These are phyloP conservation scores for Candida succiphila DNA, from an alignment of 805 yeast genomes.

Conservation along the genomic window DNA sequence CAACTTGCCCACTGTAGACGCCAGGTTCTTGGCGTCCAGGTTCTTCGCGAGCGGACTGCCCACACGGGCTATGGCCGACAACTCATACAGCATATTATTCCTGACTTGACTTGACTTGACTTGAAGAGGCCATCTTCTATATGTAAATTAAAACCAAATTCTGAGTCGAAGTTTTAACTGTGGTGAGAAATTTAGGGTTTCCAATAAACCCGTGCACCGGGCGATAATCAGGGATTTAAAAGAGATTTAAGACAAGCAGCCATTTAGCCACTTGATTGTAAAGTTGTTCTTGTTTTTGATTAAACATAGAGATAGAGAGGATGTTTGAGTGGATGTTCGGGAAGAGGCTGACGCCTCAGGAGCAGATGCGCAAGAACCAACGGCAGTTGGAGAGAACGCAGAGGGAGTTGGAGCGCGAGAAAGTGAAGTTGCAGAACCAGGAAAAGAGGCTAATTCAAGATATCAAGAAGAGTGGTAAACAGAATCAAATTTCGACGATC, in stretches of 20 bases:
- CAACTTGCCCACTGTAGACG: slow-evolving; percentile 65
- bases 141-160: too few relatives aligned
- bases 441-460: slow-evolving; percentile 82
- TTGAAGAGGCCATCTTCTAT: too few relatives aligned
- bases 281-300: background rate
- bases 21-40: slow-evolving; percentile 51
- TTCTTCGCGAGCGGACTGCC: slow-evolving; percentile 42
- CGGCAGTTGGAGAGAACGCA: slow-evolving; percentile 91
- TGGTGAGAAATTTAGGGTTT: too few relatives aligned
- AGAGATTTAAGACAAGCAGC: too few relatives aligned
- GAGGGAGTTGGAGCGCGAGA: slow-evolving; percentile 85
- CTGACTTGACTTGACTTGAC: too few relatives aligned
- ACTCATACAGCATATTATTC: slow-evolving; percentile 71
- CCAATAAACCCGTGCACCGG: too few relatives aligned
- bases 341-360: slow-evolving; percentile 88
- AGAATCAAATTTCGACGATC: slow-evolving; percentile 80
- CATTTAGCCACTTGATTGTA: too few relatives aligned
- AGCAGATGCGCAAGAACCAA: slow-evolving; percentile 89
- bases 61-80: slow-evolving; percentile 82
- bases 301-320: background rate
- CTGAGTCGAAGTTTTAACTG: too few relatives aligned
- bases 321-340: slow-evolving; percentile 95
- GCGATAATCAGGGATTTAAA: too few relatives aligned
- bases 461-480: slow-evolving; percentile 85
- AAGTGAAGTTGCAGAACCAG: slow-evolving; percentile 76